Conservation (phyloP, 2,329 filamentous ascomycete genomes). For the Fusarium armeniacum region DNA sequence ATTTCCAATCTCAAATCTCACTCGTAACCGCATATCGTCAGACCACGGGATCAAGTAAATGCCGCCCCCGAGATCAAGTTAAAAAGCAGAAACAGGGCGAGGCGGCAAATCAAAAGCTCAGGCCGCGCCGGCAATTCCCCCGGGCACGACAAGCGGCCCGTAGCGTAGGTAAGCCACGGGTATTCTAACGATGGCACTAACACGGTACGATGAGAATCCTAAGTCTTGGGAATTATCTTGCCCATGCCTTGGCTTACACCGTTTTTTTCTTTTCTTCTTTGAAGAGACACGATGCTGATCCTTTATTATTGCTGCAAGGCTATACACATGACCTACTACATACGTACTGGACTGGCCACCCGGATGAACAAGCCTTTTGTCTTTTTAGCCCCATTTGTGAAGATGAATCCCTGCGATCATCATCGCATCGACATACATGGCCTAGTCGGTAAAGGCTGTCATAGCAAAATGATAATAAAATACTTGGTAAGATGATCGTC, state of each 20-base stretch:
- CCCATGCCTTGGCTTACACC: neutral
- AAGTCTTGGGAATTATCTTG: too few species aligned
- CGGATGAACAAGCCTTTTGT: neutral
- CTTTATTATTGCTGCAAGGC: neutral
- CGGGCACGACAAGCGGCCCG: conserved; percentile 3
- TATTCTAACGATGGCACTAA: conserved; percentile 6
- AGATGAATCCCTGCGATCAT: neutral
- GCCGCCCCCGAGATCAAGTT: neutral
- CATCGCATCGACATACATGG: neutral
- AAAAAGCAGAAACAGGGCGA: too few species aligned
- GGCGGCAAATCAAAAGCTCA: neutral
- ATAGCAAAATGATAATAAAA: neutral
- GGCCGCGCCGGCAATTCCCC: conserved; percentile 2
- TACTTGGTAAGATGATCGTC: conserved; percentile 3
- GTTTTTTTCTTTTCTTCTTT: neutral
- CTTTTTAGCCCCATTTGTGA: neutral
- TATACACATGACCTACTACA: neutral
- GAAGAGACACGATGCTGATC: neutral
- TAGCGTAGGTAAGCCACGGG: neutral
- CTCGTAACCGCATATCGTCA: neutral
- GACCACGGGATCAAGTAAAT: neutral
- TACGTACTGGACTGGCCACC: neutral
- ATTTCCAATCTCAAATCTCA: neutral
- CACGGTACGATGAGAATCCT: neutral
- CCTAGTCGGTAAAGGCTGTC: neutral